Conservation (phyloP, 345 rosid genomes). For the Eucalyptus polybractea region DNA sequence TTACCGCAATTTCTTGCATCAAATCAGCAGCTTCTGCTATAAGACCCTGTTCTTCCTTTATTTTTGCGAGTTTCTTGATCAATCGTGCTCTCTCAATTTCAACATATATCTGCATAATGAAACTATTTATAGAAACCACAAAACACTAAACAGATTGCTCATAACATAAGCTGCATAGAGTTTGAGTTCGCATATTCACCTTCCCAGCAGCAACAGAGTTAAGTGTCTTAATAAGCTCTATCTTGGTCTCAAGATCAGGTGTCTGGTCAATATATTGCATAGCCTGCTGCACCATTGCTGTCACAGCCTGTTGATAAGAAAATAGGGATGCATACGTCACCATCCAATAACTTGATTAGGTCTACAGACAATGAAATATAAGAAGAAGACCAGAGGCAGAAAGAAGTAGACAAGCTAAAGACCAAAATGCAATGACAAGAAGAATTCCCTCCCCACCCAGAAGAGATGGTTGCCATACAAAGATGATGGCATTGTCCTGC, state of each 20-base stretch:
- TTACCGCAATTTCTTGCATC: constrained; percentile 98
- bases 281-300: constrained; percentile 98
- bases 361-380: background rate
- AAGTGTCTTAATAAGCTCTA: constrained; percentile 77
- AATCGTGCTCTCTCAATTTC: constrained; percentile 92
- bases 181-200: constrained; percentile 16
- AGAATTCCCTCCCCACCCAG: background rate
- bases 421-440: background rate
- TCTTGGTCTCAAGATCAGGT: constrained; percentile 78
- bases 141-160: background rate
- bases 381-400: background rate
- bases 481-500: background rate
- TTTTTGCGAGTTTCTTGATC: constrained; percentile 81
- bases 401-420: background rate
- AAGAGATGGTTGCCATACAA: background rate
- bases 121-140: background rate
- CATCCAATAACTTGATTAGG: background rate
- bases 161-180: background rate
- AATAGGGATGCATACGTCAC: background rate
- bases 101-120: constrained; percentile 56
- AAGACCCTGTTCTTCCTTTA: constrained; percentile 80
- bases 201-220: constrained; percentile 88
- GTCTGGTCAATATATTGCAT: constrained; percentile 93
- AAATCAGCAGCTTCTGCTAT: constrained; percentile 96
- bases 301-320: constrained; percentile 51